phyloP scores from a whole-genome alignment of 306 rosid genomes.

The Dryas octopetala region DNA sequence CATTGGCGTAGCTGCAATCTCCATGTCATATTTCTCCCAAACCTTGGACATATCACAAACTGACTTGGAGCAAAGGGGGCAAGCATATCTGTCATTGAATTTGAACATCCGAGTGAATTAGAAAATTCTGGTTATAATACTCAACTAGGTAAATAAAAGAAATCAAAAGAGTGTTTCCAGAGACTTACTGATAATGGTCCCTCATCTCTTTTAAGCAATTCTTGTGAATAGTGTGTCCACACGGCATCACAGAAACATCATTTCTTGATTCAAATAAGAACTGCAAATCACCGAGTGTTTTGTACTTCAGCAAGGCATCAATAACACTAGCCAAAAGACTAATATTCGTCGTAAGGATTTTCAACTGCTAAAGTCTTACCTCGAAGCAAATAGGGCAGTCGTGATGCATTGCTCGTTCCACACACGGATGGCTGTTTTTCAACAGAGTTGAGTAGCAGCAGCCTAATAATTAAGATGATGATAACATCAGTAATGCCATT shows the following conservation, averaged over 20 bases:
- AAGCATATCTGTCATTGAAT: constrained; percentile 53
- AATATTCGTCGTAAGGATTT: not conserved
- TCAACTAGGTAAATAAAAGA: not conserved
- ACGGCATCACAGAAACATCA: constrained; percentile 65
- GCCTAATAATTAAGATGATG: constrained; percentile 35
- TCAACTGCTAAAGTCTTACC: constrained; percentile 37
- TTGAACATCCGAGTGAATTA: not conserved
- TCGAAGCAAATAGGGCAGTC: constrained; percentile 92
- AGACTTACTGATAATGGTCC: constrained; percentile 74
- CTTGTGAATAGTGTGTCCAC: constrained; percentile 84
- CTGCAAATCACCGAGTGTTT: constrained; percentile 47
- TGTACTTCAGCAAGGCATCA: constrained; percentile 3
- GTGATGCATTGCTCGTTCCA: constrained; percentile 96
- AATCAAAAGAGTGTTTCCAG: not conserved
- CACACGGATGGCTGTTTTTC: constrained; percentile 76
- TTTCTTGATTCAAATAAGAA: constrained; percentile 64
- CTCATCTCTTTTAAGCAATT: constrained; percentile 80
- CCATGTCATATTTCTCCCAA: constrained; percentile 82
- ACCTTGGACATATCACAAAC: constrained; percentile 88
- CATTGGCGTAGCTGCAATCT: constrained; percentile 79
- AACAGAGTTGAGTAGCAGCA: constrained; percentile 70
- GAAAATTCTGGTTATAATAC: not conserved
- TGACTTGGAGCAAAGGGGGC: constrained; percentile 89
- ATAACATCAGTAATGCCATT: not conserved
- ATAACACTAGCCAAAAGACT: not conserved